phyloP scores from a whole-genome alignment of 176 grass and related monocot genomes.

The Carex parvula region DNA sequence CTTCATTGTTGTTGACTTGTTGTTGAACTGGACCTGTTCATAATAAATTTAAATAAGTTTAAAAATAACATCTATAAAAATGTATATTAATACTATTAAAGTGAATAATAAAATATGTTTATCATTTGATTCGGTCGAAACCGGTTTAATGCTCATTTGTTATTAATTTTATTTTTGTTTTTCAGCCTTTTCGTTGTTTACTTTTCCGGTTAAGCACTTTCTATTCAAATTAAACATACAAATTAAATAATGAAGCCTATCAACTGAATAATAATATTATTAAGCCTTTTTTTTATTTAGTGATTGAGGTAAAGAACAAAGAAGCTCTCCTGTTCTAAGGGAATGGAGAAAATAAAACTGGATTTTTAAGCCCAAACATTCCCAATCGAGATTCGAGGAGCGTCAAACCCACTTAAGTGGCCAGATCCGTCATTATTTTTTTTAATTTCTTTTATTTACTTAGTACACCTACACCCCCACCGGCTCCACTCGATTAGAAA shows the following conservation, averaged over 20 bases:
- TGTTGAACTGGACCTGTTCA: background rate
- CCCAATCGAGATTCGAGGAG: background rate
- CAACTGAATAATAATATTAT: too few relatives aligned
- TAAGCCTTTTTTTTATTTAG: too few relatives aligned
- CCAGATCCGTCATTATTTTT: background rate
- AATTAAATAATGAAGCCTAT: too few relatives aligned
- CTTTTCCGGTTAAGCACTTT: too few relatives aligned
- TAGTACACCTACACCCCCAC: background rate
- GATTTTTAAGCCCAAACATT: background rate
- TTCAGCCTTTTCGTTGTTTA: too few relatives aligned
- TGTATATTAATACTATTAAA: background rate
- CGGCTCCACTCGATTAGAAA: conserved; percentile 4
- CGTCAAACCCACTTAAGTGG: background rate
- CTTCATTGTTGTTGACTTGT: too few relatives aligned
- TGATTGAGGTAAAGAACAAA: too few relatives aligned
- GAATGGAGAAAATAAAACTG: background rate
- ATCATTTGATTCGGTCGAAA: background rate
- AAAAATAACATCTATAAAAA: background rate
- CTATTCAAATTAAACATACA: too few relatives aligned
- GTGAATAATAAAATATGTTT: background rate
- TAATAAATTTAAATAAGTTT: background rate
- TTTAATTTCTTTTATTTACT: background rate
- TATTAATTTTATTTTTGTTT: too few relatives aligned
- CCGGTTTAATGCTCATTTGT: too few relatives aligned
- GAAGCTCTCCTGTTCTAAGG: background rate